Conservation (phyloP, 345 rosid species). For the Eucalyptus sp. region DNA sequence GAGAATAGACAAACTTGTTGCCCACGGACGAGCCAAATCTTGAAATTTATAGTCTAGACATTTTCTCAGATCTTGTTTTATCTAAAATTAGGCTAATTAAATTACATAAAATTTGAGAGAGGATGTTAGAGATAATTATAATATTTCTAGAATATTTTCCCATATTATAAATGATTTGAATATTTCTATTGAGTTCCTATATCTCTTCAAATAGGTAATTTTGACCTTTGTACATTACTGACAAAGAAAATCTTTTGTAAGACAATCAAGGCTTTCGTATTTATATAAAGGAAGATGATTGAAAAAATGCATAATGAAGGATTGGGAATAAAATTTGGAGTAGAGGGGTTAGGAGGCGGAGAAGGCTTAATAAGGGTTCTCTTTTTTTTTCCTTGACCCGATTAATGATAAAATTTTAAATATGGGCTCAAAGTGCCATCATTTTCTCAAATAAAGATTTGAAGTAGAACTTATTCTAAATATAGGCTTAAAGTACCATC, state of each 20-base stretch:
- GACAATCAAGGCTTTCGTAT: background rate
- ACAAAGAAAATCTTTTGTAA: fast-evolving
- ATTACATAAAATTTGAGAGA: background rate
- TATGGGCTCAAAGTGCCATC: too few relatives aligned
- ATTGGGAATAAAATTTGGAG: background rate
- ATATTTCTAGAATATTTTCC: background rate
- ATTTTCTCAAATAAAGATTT: too few relatives aligned
- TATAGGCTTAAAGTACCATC: fast-evolving
- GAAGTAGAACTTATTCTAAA: too few relatives aligned
- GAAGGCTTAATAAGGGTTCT: background rate
- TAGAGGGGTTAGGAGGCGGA: background rate
- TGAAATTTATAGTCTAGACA: background rate
- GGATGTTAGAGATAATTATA: background rate
- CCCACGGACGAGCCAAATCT: background rate
- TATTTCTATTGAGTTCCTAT: background rate
- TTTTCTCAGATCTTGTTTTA: too few relatives aligned
- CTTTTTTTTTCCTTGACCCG: background rate
- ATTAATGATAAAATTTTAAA: background rate
- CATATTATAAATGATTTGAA: too few relatives aligned
- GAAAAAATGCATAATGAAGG: background rate
- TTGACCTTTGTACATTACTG: background rate
- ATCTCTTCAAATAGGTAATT: background rate
- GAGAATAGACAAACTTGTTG: background rate
- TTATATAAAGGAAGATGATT: background rate
- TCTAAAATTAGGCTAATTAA: background rate